Evolutionary conservation across 164 flowering plant species (phyloP).

Genomic region (Macadamia tetraphylla): DNA sequence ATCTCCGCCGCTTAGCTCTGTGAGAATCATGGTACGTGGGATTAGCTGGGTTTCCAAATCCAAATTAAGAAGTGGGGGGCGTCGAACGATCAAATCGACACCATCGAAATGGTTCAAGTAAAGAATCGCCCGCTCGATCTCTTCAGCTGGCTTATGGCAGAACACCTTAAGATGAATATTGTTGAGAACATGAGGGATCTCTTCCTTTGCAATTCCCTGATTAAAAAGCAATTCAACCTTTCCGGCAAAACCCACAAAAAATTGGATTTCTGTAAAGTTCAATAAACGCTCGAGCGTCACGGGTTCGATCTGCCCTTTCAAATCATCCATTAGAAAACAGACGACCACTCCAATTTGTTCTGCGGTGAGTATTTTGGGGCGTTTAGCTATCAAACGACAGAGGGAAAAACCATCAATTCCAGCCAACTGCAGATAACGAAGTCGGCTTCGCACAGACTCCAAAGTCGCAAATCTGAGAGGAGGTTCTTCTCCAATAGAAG

Average conservation of each 20-base stretch:
- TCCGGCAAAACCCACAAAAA: conserved; percentile 44
- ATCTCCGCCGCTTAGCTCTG: conserved; percentile 49
- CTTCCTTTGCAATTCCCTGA: conserved; percentile 49
- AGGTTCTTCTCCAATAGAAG: conserved; percentile 30
- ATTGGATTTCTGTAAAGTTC: conserved; percentile 24
- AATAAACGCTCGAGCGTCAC: conserved; percentile 47
- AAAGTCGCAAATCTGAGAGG: conserved; percentile 20
- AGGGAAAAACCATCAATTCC: conserved; percentile 39
- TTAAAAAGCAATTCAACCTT: conserved; percentile 44
- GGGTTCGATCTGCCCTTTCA: conserved; percentile 41
- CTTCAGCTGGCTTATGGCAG: conserved; percentile 40
- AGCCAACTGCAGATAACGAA: conserved; percentile 35
- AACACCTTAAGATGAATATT: conserved; percentile 52
- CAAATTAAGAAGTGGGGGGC: conserved; percentile 51
- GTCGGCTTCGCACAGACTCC: conserved; percentile 30
- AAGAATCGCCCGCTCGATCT: conserved; percentile 41
- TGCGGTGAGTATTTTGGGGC: conserved; percentile 48
- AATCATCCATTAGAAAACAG: conserved; percentile 27
- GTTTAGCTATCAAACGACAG: conserved; percentile 32
- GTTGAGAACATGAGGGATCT: conserved; percentile 50
- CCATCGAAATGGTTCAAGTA: conserved; percentile 51
- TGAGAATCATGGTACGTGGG: conserved; percentile 42
- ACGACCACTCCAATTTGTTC: conserved; percentile 40
- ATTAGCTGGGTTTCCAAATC: conserved; percentile 51
- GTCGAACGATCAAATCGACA: conserved; percentile 37